These are phyloP conservation scores for Malassezia sympodialis DNA, from an alignment of 1,284 basidiomycete genomes.

Conservation along the genomic window DNA sequence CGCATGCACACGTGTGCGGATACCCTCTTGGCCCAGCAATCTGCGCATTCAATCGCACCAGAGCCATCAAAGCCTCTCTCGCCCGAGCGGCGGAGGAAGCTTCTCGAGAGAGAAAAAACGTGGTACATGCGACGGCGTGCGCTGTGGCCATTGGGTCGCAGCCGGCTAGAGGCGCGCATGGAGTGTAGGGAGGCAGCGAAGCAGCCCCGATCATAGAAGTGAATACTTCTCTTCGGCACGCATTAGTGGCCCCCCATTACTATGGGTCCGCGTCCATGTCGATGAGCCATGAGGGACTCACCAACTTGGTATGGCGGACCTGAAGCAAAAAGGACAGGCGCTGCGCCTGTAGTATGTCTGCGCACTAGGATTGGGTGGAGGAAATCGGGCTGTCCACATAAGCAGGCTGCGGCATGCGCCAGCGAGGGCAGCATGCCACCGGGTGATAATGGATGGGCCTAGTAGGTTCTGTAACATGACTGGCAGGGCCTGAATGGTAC, in stretches of 20 bases:
- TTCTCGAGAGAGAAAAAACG: slow-evolving; percentile 1
- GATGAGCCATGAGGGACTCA: slow-evolving; percentile 10
- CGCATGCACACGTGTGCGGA: neutral
- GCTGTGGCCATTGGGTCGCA: neutral
- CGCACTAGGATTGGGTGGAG: neutral
- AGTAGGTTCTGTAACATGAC: slow-evolving; percentile 4
- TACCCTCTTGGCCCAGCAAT: neutral
- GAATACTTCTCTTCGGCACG: slow-evolving; percentile 6
- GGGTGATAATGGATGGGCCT: neutral
- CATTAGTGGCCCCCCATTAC: slow-evolving; percentile 18
- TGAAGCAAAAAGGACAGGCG: neutral
- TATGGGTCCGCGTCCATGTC: slow-evolving; percentile 19
- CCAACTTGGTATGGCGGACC: slow-evolving; percentile 19
- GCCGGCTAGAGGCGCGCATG: neutral
- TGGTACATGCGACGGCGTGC: slow-evolving; percentile 6
- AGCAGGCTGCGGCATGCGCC: slow-evolving; percentile 19
- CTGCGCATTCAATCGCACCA: neutral
- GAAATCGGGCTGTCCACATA: slow-evolving; percentile 4
- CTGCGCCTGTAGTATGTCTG: neutral
- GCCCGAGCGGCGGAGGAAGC: neutral
- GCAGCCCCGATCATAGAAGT: slow-evolving; percentile 13
- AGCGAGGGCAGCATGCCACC: slow-evolving; percentile 4
- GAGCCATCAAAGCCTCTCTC: neutral
- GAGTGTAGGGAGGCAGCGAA: slow-evolving; percentile 18
- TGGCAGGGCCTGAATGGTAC: neutral